Evolutionary conservation across 2,329 filamentous ascomycete species (phyloP).

Genomic region (Ceratocystis papillata): DNA sequence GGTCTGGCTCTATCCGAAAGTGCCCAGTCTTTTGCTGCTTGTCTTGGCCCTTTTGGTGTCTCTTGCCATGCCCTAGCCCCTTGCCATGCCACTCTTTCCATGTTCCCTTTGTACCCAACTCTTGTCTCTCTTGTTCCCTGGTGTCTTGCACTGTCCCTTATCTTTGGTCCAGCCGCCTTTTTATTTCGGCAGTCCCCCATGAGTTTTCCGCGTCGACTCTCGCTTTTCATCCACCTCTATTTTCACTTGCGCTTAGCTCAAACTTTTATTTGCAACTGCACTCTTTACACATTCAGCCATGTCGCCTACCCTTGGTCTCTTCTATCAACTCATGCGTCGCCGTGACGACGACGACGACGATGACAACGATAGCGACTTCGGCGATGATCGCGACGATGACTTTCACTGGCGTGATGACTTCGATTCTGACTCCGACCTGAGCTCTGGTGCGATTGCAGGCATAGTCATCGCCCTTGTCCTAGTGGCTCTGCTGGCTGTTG

Average conservation of each 20-base stretch:
- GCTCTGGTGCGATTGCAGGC: slow-evolving; percentile 4
- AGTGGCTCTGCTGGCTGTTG: slow-evolving; percentile 8
- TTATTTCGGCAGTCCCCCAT: background rate
- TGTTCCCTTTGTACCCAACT: background rate
- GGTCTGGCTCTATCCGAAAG: background rate
- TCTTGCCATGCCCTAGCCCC: background rate
- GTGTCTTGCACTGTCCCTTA: too few relatives aligned
- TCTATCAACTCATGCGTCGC: slow-evolving; percentile 2
- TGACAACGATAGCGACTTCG: background rate
- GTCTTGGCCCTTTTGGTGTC: background rate
- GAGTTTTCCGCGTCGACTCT: background rate
- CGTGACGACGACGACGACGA: slow-evolving; percentile 15
- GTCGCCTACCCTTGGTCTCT: background rate
- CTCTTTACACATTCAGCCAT: background rate
- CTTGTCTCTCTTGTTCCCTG: background rate
- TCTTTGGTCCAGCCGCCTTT: background rate
- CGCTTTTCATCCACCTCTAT: background rate
- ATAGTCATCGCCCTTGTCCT: slow-evolving; percentile 13
- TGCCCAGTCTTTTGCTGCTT: background rate
- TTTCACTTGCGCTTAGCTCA: background rate
- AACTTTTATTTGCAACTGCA: background rate
- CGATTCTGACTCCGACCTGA: slow-evolving; percentile 4
- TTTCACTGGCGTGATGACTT: background rate
- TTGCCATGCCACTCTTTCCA: background rate
- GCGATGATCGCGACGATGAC: background rate